These are phyloP conservation scores for Colletotrichum tanaceti DNA, from an alignment of 2,329 filamentous ascomycete species.

Conservation along the genomic window DNA sequence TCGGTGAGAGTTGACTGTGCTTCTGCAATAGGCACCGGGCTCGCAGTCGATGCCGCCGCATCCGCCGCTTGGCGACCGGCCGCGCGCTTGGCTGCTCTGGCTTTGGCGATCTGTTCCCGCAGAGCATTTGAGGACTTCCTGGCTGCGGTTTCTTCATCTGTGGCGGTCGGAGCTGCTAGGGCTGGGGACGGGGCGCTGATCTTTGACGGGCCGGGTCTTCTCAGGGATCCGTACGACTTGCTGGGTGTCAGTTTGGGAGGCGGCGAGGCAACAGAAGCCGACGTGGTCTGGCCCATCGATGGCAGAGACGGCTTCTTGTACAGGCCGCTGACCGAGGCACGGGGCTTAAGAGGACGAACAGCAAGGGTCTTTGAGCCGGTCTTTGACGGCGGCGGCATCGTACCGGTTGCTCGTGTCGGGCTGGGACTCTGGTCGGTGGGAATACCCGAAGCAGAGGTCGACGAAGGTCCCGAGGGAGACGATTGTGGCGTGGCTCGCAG, in stretches of 20 bases:
- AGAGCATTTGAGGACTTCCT: constrained; percentile 82
- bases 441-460: constrained; percentile 50
- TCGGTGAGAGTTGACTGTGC: constrained; percentile 1
- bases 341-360: constrained; percentile 59
- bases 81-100: constrained; percentile 82
- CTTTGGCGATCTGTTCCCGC: constrained; percentile 91
- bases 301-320: constrained; percentile 67
- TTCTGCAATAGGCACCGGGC: neutral
- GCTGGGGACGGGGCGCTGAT: constrained; percentile 8
- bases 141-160: constrained; percentile 44
- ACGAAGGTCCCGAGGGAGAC: constrained; percentile 44
- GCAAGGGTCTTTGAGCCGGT: constrained; percentile 61
- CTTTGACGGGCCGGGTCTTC: constrained; percentile 28
- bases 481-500: constrained; percentile 44
- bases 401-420: constrained; percentile 51
- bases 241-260: constrained; percentile 27
- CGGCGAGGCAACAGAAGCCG: constrained; percentile 11
- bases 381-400: constrained; percentile 50
- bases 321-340: constrained; percentile 64
- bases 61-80: constrained; percentile 51
- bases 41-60: neutral
- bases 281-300: constrained; percentile 46
- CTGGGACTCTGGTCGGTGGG: constrained; percentile 51
- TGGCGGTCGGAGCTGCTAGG: constrained; percentile 44
- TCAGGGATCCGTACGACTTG: constrained; percentile 34